Evolutionary conservation across 345 rosid species (phyloP), one percentile per base, ranked within the genome.

Genomic region (Eucalyptus pauciflora): DNA sequence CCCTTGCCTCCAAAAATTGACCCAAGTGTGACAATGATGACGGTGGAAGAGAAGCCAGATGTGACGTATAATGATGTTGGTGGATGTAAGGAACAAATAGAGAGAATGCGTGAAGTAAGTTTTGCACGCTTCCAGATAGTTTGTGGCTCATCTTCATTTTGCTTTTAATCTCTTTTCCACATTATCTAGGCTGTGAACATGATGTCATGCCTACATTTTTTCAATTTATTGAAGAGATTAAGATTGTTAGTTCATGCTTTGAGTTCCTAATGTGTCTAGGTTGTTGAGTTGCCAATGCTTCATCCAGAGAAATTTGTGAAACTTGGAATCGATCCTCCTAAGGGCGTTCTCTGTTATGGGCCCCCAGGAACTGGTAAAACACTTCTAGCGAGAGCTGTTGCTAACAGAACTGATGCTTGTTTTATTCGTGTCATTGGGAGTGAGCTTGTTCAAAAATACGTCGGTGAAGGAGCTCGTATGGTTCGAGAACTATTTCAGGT

Each of bases 1-100:
- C 99, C 99, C 20, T 91, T 98, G 93, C 99, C 99, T 88, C 99
- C 99, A 13, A 98, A 98, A 90, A 98, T 98, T 88, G 99, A 98
- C 93, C 99, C 99, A 69, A 98, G 99, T 90, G 99, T 98, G 86
- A 98, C 99, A 71, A 98, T 98, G 99, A 97, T 97, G 99, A 97
- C 99, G 0, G 99, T 96, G 14, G 99, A 97, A 93, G 99, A 97
- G 92, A 97, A 97, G 88, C 99, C 99, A 49, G 99, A 97, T 91
- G 99, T 97, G 41, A 97, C 99, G 12, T 97, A 97, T 90, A 96
- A 96, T 91, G 99, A 97, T 91, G 99, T 96, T 87, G 99, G 99
- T 80, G 98, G 99, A 85, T 97, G 99, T 89, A 97, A 97, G 92
- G 99, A 97, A 92, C 99, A 97, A 90, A 97, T 97, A 91, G 99